These are phyloP conservation scores for Paecilomyces dactylethromorphus DNA, from an alignment of 2,329 filamentous ascomycete species.

Conservation along the genomic window DNA sequence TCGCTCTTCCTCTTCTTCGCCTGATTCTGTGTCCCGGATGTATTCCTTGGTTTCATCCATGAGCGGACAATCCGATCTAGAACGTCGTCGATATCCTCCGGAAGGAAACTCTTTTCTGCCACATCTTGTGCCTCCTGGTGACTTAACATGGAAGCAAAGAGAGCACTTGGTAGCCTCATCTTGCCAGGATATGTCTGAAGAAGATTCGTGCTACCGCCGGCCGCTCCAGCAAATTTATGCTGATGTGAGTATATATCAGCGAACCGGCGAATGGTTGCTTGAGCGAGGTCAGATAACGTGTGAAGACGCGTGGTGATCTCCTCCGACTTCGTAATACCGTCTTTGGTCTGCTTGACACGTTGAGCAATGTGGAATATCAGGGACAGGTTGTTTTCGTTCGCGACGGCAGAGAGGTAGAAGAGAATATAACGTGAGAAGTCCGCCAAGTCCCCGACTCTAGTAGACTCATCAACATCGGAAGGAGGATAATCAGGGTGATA, in stretches of 20 bases:
- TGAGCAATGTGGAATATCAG: slow-evolving; percentile 90
- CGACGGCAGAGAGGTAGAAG: slow-evolving; percentile 78
- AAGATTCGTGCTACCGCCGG: slow-evolving; percentile 38
- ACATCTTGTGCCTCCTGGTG: slow-evolving; percentile 78
- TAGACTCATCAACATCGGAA: slow-evolving; percentile 27
- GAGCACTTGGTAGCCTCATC: slow-evolving; percentile 68
- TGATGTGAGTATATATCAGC: slow-evolving; percentile 78
- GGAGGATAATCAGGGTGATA: slow-evolving; percentile 81
- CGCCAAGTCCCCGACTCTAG: slow-evolving; percentile 54
- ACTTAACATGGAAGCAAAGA: slow-evolving; percentile 69
- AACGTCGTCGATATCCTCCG: slow-evolving; percentile 66
- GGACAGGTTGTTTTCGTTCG: slow-evolving; percentile 78
- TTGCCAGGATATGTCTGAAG: slow-evolving; percentile 79
- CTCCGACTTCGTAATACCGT: slow-evolving; percentile 60
- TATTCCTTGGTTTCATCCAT: slow-evolving; percentile 54
- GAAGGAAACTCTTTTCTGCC: slow-evolving; percentile 76
- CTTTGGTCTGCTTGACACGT: slow-evolving; percentile 81
- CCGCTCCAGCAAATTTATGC: slow-evolving; percentile 35
- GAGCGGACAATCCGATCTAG: slow-evolving; percentile 71
- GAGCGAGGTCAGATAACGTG: slow-evolving; percentile 78
- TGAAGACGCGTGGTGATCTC: slow-evolving; percentile 55
- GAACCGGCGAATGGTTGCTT: slow-evolving; percentile 74
- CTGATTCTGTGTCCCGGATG: slow-evolving; percentile 17
- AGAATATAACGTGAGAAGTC: slow-evolving; percentile 85
- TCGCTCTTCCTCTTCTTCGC: slow-evolving; percentile 39